Percentiles rank a stretch among this genome's conserved stretches.
Evolutionary conservation across 1,139 yeast species (phyloP).

Genomic region (Taphrina confusa): DNA sequence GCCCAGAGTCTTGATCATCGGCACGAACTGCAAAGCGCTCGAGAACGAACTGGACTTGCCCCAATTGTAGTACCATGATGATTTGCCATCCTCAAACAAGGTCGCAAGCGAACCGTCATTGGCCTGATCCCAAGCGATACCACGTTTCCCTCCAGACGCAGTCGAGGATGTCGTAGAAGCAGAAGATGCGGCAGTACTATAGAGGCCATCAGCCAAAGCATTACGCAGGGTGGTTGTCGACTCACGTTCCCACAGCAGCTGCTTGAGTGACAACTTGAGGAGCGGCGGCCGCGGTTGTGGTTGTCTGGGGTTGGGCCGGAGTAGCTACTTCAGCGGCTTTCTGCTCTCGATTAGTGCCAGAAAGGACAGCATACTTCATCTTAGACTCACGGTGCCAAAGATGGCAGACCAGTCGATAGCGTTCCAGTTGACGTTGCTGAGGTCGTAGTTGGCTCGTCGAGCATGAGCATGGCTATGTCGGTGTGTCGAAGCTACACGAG

Average conservation of each 20-base stretch:
- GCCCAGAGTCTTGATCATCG: conserved; percentile 15
- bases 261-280: neutral
- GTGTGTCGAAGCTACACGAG: conserved; percentile 32
- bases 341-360: neutral
- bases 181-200: conserved; percentile 17
- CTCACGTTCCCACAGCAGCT: conserved; percentile 13
- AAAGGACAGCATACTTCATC: neutral
- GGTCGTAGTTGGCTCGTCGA: conserved; percentile 25
- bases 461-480: conserved; percentile 24
- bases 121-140: conserved; percentile 35
- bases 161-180: neutral
- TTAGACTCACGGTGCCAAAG: conserved; percentile 12
- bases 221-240: neutral
- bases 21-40: conserved; percentile 17
- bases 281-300: conserved; percentile 5
- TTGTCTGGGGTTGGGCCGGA: neutral
- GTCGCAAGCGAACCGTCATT: conserved; percentile 24
- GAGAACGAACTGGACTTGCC: conserved; percentile 16
- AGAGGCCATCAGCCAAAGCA: neutral
- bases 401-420: conserved; percentile 27
- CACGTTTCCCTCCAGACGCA: conserved; percentile 18
- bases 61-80: conserved; percentile 32
- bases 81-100: conserved; percentile 9
- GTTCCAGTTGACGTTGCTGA: conserved; percentile 22
- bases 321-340: neutral